A percentile compares a stretch with the other conserved stretches of the same genome.
Evolutionary conservation across 768 basidiomycete genomes (phyloP).

Genomic region (Pholiota molesta): DNA sequence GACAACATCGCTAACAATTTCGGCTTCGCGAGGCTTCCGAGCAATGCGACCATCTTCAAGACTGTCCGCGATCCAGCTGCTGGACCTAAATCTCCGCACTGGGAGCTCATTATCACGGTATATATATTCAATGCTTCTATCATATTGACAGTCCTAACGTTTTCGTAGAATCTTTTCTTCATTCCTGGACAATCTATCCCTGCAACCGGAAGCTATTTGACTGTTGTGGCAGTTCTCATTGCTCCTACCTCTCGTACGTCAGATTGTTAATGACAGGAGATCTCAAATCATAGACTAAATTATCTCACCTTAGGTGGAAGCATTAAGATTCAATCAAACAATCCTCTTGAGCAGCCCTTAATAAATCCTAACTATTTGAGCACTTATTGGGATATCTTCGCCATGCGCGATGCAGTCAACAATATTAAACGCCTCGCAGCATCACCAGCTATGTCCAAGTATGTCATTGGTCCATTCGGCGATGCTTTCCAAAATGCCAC

Average conservation of each 20-base stretch:
- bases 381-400: conserved; percentile 28
- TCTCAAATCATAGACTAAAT: neutral
- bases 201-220: conserved; percentile 32
- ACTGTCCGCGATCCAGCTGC: conserved; percentile 30
- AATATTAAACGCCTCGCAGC: conserved; percentile 21
- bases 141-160: neutral
- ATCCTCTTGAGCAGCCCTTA: conserved; percentile 48
- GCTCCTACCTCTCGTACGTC: conserved; percentile 38
- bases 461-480: conserved; percentile 25
- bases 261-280: neutral
- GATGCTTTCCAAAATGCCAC: conserved; percentile 12
- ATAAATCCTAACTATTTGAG: conserved; percentile 52
- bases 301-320: conserved; percentile 33
- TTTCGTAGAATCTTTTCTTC: conserved; percentile 16
- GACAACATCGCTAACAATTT: conserved; percentile 30
- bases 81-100: conserved; percentile 32
- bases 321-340: conserved; percentile 43
- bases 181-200: conserved; percentile 16
- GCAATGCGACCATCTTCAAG: conserved; percentile 26
- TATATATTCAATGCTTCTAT: conserved; percentile 3
- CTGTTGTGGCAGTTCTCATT: conserved; percentile 27
- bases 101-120: conserved; percentile 33
- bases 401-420: conserved; percentile 28
- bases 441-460: conserved; percentile 28
- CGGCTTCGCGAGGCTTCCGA: conserved; percentile 32